Percentiles rank a stretch among this genome's conserved stretches.
phyloP scores from a whole-genome alignment of 2,329 filamentous ascomycete species.

The Fusarium sp. region DNA sequence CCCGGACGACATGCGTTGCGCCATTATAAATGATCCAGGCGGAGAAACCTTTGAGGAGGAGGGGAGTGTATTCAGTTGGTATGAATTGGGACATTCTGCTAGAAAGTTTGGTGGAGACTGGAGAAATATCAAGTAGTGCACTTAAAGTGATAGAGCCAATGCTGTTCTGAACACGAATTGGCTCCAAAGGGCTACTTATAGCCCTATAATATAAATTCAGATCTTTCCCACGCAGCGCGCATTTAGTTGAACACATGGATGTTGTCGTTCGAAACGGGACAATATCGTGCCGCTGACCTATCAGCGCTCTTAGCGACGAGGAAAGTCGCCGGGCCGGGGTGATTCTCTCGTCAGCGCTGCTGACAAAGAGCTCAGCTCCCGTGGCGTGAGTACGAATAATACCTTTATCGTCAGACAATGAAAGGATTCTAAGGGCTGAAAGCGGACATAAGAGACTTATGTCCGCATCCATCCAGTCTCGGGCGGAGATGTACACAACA shows the following conservation, averaged over 20 bases:
- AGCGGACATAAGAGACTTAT: not conserved
- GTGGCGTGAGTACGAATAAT: not conserved
- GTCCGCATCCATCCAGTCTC: rapidly evolving
- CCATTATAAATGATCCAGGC: not conserved
- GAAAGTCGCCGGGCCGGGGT: not conserved
- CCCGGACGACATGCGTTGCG: not conserved
- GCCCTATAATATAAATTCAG: not conserved
- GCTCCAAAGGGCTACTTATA: not conserved
- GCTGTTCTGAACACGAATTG: rapidly evolving
- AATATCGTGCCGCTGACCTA: not conserved
- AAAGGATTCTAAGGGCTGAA: too few relatives aligned
- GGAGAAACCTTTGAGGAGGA: not conserved
- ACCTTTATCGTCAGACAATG: too few relatives aligned
- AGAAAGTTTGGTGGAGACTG: rapidly evolving
- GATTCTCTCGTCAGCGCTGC: not conserved
- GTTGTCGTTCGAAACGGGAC: not conserved
- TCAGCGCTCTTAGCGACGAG: not conserved
- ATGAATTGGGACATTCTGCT: not conserved
- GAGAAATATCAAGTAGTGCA: not conserved
- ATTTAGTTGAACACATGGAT: too few relatives aligned
- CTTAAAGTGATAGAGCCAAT: rapidly evolving
- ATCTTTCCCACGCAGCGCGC: not conserved
- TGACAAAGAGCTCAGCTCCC: not conserved
- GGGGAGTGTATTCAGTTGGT: not conserved
- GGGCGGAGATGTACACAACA: not conserved